Evolutionary conservation across 2,329 filamentous ascomycete species (phyloP).

Genomic region (Colletotrichum spaethianum): DNA sequence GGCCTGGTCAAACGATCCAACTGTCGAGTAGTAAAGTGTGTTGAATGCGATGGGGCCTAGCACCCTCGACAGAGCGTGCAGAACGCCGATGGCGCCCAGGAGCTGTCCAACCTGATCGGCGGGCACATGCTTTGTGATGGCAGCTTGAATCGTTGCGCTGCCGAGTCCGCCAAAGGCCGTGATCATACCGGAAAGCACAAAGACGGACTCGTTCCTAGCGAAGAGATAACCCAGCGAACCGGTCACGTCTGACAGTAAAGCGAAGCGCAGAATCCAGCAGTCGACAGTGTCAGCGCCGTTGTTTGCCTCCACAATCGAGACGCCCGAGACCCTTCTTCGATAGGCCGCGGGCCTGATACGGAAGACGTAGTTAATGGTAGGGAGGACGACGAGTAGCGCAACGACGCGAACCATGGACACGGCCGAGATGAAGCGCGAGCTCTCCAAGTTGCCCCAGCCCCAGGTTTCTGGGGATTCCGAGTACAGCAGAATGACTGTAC

Average conservation of each 20-base stretch:
- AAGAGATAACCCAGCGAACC: conserved; percentile 84
- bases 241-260: conserved; percentile 81
- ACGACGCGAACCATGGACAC: conserved; percentile 83
- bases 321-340: conserved; percentile 55
- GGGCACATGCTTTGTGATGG: conserved; percentile 92
- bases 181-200: conserved; percentile 80
- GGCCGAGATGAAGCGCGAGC: conserved; percentile 85
- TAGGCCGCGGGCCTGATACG: conserved; percentile 68
- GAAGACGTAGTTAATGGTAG: conserved; percentile 82
- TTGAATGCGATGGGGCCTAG: conserved; percentile 88
- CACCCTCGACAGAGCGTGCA: conserved; percentile 87
- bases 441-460: conserved; percentile 85
- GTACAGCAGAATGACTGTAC: conserved; percentile 89
- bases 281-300: conserved; percentile 84
- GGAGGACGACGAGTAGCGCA: conserved; percentile 81
- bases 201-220: conserved; percentile 72
- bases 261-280: conserved; percentile 80
- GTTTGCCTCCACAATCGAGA: conserved; percentile 62
- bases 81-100: conserved; percentile 87
- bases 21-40: conserved; percentile 86
- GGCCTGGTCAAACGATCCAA: conserved; percentile 82
- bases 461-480: conserved; percentile 83
- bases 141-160: conserved; percentile 85
- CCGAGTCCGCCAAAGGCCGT: conserved; percentile 88
- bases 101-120: conserved; percentile 85